Evolutionary conservation across 2,329 filamentous ascomycete species (phyloP).

Genomic region (Colletotrichum cereale): DNA sequence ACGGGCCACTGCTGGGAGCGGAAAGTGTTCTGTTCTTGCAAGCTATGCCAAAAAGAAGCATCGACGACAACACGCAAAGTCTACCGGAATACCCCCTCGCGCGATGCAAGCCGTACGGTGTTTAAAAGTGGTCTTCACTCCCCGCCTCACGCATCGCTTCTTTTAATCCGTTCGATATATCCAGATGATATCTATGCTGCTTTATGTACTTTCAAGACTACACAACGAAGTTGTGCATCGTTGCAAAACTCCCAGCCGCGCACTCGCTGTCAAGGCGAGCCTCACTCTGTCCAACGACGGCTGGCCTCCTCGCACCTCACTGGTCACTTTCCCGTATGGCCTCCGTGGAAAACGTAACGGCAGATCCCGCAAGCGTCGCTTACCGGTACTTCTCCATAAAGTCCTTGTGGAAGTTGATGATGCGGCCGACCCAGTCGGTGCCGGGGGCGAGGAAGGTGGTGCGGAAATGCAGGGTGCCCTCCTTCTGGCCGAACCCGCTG

Average conservation of each 20-base stretch:
- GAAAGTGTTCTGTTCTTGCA: constrained; percentile 28
- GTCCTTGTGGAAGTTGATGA: constrained; percentile 89
- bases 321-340: not conserved
- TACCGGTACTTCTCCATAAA: constrained; percentile 87
- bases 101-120: constrained; percentile 4
- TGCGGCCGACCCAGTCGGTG: constrained; percentile 91
- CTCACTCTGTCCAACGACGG: constrained; percentile 9
- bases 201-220: not conserved
- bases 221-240: not conserved
- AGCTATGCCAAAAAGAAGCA: constrained; percentile 23
- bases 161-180: constrained; percentile 3
- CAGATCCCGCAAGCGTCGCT: constrained; percentile 5
- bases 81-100: not conserved
- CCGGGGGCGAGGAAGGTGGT: constrained; percentile 97
- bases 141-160: not conserved
- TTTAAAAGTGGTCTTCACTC: not conserved
- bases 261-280: constrained; percentile 12
- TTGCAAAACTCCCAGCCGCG: not conserved
- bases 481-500: constrained; percentile 93
- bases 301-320: constrained; percentile 14
- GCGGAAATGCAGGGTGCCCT: constrained; percentile 91
- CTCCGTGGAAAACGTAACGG: not conserved
- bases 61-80: constrained; percentile 4
- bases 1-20: not conserved
- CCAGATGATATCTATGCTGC: not conserved